phyloP scores from a whole-genome alignment of 2,329 filamentous ascomycete genomes.

The Teratosphaeria gauchensis region DNA sequence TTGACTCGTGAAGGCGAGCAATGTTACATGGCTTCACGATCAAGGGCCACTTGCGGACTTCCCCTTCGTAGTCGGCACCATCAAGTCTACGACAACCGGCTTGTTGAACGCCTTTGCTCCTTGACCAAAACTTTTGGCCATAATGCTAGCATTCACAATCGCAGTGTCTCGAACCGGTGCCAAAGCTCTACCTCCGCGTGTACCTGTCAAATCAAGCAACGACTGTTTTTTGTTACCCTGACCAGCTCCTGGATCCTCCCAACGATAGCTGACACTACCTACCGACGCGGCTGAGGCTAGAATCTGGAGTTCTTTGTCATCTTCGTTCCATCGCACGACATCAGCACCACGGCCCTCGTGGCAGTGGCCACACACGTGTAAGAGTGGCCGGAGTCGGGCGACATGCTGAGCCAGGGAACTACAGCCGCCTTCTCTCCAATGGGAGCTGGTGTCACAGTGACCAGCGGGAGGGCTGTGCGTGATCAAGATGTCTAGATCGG shows the following conservation, averaged over 20 bases:
- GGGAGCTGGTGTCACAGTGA: constrained; percentile 43
- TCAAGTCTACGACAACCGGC: constrained; percentile 71
- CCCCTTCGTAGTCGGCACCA: neutral
- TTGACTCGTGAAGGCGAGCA: neutral
- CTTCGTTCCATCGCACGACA: constrained; percentile 47
- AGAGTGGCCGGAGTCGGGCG: constrained; percentile 50
- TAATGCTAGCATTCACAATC: constrained; percentile 69
- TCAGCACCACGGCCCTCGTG: constrained; percentile 58
- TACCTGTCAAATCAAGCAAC: constrained; percentile 50
- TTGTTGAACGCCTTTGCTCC: constrained; percentile 59
- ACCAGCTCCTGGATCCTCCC: constrained; percentile 50
- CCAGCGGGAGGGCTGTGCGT: constrained; percentile 59
- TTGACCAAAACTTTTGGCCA: constrained; percentile 50
- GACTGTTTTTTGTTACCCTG: constrained; percentile 49
- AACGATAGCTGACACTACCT: constrained; percentile 22
- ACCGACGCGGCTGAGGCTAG: neutral
- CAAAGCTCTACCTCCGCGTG: constrained; percentile 20
- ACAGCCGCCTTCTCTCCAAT: constrained; percentile 47
- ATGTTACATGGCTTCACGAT: neutral
- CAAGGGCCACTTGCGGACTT: neutral
- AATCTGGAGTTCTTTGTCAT: neutral
- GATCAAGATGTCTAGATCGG: constrained; percentile 55
- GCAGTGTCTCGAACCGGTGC: constrained; percentile 55
- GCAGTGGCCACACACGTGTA: constrained; percentile 64
- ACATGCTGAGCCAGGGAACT: constrained; percentile 48